These are phyloP conservation scores for Candida maris DNA, from an alignment of 805 yeast species.

Conservation along the genomic window DNA sequence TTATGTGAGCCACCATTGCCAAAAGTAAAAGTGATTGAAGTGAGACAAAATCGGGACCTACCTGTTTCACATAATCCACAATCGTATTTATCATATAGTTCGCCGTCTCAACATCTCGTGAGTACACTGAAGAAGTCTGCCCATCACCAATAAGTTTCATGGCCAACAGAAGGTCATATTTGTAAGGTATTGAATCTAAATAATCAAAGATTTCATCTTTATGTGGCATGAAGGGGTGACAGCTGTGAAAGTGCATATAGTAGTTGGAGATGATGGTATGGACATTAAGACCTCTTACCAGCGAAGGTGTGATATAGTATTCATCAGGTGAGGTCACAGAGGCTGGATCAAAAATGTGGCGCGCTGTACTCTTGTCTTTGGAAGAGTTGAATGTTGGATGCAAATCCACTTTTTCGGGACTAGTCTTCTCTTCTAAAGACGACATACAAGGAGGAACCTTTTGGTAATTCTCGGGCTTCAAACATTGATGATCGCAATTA, in stretches of 20 bases:
- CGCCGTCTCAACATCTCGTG: slow-evolving; percentile 39
- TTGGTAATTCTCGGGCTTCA: slow-evolving; percentile 24
- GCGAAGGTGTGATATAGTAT: slow-evolving; percentile 29
- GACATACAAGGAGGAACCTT: slow-evolving; percentile 30
- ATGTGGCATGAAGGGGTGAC: slow-evolving; percentile 49
- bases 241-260: slow-evolving; percentile 36
- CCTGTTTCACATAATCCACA: slow-evolving; percentile 28
- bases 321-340: slow-evolving; percentile 17
- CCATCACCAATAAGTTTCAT: slow-evolving; percentile 52
- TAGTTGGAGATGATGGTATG: slow-evolving; percentile 29
- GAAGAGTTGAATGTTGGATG: slow-evolving; percentile 32
- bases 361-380: slow-evolving; percentile 22
- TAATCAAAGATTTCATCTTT: slow-evolving; percentile 32
- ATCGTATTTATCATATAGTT: slow-evolving; percentile 35
- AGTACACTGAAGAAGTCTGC: slow-evolving; percentile 34
- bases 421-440: neutral
- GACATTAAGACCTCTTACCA: slow-evolving; percentile 25
- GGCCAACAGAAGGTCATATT: slow-evolving; percentile 40
- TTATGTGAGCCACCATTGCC: slow-evolving; percentile 45
- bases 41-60: slow-evolving; percentile 40
- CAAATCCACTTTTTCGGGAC: slow-evolving; percentile 20
- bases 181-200: slow-evolving; percentile 32
- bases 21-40: slow-evolving; percentile 40
- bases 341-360: slow-evolving; percentile 24
- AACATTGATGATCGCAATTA: slow-evolving; percentile 26